Conservation (phyloP, 179 eudicot species). For the Drosera spatulata region DNA sequence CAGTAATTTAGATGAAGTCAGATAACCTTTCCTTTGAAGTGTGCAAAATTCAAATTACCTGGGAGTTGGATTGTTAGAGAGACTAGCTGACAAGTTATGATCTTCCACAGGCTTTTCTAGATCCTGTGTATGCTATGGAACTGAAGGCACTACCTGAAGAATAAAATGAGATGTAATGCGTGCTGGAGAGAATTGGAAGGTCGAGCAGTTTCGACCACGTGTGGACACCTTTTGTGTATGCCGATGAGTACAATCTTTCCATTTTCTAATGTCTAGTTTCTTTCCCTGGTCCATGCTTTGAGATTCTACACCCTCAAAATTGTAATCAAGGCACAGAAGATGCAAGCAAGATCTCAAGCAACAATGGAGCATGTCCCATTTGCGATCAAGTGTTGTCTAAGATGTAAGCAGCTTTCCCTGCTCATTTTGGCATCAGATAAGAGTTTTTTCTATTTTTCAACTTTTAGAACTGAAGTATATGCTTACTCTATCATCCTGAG, state of each 20-base stretch:
- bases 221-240: constrained; percentile 93
- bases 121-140: constrained; percentile 6
- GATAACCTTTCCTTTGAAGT: too few relatives aligned
- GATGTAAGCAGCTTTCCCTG: constrained; percentile 35
- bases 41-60: too few relatives aligned
- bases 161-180: constrained; percentile 82
- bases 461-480: too few relatives aligned
- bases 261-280: background rate
- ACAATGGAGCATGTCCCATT: constrained; percentile 84
- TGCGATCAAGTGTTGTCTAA: constrained; percentile 94
- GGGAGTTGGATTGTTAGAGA: too few relatives aligned
- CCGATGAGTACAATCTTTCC: constrained; percentile 2
- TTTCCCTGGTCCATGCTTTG: background rate
- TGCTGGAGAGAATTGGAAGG: constrained; percentile 95
- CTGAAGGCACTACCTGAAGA: constrained; percentile 13
- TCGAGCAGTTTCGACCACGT: constrained; percentile 62
- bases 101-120: background rate
- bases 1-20: too few relatives aligned
- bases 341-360: constrained; percentile 78
- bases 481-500: too few relatives aligned
- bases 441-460: too few relatives aligned
- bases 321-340: constrained; percentile 59
- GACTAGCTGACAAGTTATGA: too few relatives aligned
- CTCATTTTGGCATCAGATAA: background rate
- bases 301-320: constrained; percentile 24